Base-by-base conservation (phyloP, 73 alveolate species). In the Paramecium caudatum region DNA sequence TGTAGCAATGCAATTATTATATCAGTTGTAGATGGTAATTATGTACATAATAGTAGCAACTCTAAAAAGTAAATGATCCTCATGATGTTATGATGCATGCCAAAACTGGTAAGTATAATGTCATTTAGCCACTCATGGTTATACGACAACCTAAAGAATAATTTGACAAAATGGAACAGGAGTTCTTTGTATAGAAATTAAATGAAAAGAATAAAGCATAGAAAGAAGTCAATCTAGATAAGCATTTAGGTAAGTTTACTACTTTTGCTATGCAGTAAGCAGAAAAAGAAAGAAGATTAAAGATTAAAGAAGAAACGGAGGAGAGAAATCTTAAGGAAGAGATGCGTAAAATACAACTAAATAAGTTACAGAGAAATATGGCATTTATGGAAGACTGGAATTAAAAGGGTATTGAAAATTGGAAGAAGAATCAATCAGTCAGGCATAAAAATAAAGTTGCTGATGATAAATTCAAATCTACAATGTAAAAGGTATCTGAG, bases 371-470 rank as follows among this genome's bases (percentile, higher is more conserved):
- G 65, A 96, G 99, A 91, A 97, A 96, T 94, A 98, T 98, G 91
- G 99, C 99, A 30, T 98, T 98, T 86, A 91, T 97, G 97, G 99
- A 98, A 90, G 99, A 98, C 87, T 98, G 99, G 98, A 97, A 94
- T 74, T 95, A 95, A 82, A 98, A 98, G 91, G 99, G 99, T 43
- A 96, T 96, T 1, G 98, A 96, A 81, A 96, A 98, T 78, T 98
- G 99, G 99, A 98, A 97, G 94, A 96, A 96, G 80, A 98, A 98
- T 91, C 93, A 95, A 96, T 91, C 92, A 41, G 83, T 95, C 82
- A 96, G 96, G 50, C 97, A 96, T 87, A 95, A 98, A 84, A 91
- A 99, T 90, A 99, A 95, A 91, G 93, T 91, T 68, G 95, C 95
- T 86, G 97, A 96, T 70, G 95, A 95, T 3, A 96, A 95, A 83